phyloP scores from a whole-genome alignment of 2,329 filamentous ascomycete species.

The Scortechinia acanthostroma region DNA sequence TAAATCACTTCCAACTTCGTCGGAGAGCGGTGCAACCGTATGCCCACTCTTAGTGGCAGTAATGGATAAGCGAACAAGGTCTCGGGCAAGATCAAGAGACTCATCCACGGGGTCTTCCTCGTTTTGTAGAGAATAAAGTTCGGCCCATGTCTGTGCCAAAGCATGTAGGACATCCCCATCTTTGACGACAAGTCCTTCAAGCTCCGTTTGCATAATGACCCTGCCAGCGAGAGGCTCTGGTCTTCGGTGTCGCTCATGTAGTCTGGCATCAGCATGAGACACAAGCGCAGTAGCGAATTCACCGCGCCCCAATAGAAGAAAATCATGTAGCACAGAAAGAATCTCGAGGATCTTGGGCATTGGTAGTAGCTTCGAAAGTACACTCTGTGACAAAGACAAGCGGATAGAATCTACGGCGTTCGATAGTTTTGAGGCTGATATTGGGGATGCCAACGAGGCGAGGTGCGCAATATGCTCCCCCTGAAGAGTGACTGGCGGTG shows the following conservation, averaged over 20 bases:
- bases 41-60: constrained; percentile 10
- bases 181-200: constrained; percentile 50
- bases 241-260: constrained; percentile 6
- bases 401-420: constrained; percentile 54
- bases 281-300: constrained; percentile 64
- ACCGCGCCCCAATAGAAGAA: constrained; percentile 58
- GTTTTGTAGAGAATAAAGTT: constrained; percentile 44
- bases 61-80: constrained; percentile 44
- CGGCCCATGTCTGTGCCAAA: constrained; percentile 51
- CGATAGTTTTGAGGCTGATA: constrained; percentile 46
- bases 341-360: constrained; percentile 52
- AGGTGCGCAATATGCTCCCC: constrained; percentile 40
- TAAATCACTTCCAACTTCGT: constrained; percentile 5
- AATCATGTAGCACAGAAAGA: constrained; percentile 55
- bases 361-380: constrained; percentile 58
- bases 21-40: constrained; percentile 8
- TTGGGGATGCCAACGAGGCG: constrained; percentile 47
- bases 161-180: constrained; percentile 58
- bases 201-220: constrained; percentile 31
- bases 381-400: constrained; percentile 58
- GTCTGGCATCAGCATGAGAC: constrained; percentile 45
- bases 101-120: constrained; percentile 46
- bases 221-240: constrained; percentile 14
- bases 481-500: constrained; percentile 16
- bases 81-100: constrained; percentile 52